Conservation (phyloP, 495 filamentous ascomycete species). For the Aspergillus ostianus region DNA sequence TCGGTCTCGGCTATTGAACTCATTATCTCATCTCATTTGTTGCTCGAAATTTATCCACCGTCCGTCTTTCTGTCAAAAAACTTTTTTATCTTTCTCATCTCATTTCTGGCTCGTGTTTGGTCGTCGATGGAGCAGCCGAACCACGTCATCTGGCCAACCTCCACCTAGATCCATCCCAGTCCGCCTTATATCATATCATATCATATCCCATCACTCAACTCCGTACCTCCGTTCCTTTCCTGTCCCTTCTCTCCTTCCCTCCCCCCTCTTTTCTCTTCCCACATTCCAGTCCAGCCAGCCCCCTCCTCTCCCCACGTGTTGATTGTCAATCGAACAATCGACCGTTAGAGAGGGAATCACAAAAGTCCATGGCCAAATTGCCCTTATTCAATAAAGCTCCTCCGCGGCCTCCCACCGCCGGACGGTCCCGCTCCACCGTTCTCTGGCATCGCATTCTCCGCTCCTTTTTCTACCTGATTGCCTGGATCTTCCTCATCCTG, state of each 20-base stretch:
- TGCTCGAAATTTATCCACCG: too few relatives aligned
- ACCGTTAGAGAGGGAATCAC: neutral
- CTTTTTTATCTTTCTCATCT: too few relatives aligned
- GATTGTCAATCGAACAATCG: neutral
- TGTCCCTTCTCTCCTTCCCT: neutral
- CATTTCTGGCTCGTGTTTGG: neutral
- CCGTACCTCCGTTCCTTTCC: neutral
- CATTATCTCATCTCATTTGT: neutral
- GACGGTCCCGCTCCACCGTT: slow-evolving; percentile 31
- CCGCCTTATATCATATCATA: slow-evolving; percentile 5
- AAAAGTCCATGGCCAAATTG: slow-evolving; percentile 26
- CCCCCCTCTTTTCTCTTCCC: neutral
- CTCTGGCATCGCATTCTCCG: slow-evolving; percentile 51
- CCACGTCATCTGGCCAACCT: neutral
- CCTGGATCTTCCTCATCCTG: slow-evolving; percentile 73
- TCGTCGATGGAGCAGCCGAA: neutral
- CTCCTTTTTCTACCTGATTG: slow-evolving; percentile 67
- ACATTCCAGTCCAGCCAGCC: neutral
- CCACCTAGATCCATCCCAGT: neutral
- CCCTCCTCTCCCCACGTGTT: neutral
- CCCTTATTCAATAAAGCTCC: slow-evolving; percentile 33
- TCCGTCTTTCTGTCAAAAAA: neutral
- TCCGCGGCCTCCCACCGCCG: slow-evolving; percentile 27
- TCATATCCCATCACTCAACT: neutral
- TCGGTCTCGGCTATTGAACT: neutral